A percentile compares a stretch with the other conserved stretches of the same genome.
Conservation (phyloP, 306 rosid species). For the Dalbergia cultrata region DNA sequence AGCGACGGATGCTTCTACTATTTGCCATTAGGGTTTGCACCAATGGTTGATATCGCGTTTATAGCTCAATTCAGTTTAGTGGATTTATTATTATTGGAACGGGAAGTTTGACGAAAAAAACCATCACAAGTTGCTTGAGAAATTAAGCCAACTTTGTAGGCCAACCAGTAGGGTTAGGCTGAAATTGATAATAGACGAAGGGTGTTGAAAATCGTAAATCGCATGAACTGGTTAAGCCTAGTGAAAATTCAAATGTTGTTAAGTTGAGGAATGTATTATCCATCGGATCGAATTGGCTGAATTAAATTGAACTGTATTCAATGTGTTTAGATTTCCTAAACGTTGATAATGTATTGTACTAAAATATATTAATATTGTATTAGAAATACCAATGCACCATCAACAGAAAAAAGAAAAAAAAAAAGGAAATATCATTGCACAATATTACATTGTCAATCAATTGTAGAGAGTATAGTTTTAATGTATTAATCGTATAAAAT, state of each 20-base stretch:
- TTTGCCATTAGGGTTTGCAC: neutral
- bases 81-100: neutral
- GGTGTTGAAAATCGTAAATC: neutral
- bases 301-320: neutral
- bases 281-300: neutral
- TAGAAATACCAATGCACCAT: too few relatives aligned
- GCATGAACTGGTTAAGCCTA: neutral
- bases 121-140: too few relatives aligned
- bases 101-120: neutral
- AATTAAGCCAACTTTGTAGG: neutral
- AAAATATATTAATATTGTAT: too few relatives aligned
- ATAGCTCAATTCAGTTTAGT: neutral
- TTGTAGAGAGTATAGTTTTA: too few relatives aligned
- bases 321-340: too few relatives aligned
- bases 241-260: too few relatives aligned
- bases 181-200: neutral
- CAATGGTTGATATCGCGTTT: too few relatives aligned
- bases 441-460: too few relatives aligned
- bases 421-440: too few relatives aligned
- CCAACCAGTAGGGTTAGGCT: neutral
- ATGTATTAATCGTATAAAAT: too few relatives aligned
- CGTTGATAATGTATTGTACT: too few relatives aligned
- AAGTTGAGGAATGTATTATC: neutral
- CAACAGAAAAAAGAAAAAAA: too few relatives aligned
- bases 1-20: neutral